Conservation (phyloP, 1,284 basidiomycete species). For the Pseudozyma tsukubaensis region DNA sequence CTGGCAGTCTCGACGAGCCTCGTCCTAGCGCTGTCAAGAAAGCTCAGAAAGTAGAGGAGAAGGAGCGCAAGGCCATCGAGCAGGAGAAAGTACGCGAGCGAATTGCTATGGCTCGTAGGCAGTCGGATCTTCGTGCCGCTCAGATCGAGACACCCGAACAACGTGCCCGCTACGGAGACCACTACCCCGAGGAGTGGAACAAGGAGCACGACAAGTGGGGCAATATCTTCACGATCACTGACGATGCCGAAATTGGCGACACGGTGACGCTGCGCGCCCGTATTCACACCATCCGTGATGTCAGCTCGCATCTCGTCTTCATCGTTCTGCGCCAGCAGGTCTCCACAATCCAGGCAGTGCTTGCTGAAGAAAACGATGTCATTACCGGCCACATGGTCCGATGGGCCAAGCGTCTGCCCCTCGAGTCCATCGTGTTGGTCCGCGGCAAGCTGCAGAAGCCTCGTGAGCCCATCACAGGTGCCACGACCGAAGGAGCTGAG, state of each 20-base stretch:
- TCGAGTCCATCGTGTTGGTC: slow-evolving; percentile 61
- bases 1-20: slow-evolving; percentile 39
- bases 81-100: slow-evolving; percentile 29
- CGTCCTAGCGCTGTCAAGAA: slow-evolving; percentile 45
- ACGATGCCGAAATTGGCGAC: slow-evolving; percentile 43
- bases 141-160: slow-evolving; percentile 58
- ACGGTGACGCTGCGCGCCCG: slow-evolving; percentile 54
- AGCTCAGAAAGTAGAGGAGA: slow-evolving; percentile 45
- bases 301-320: slow-evolving; percentile 61
- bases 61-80: slow-evolving; percentile 49
- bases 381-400: slow-evolving; percentile 62
- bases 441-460: slow-evolving; percentile 57
- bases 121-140: slow-evolving; percentile 51
- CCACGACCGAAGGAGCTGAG: slow-evolving; percentile 57
- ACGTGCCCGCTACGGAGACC: slow-evolving; percentile 53
- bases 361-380: slow-evolving; percentile 43
- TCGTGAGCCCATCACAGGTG: slow-evolving; percentile 57
- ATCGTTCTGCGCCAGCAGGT: slow-evolving; percentile 62
- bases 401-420: slow-evolving; percentile 60
- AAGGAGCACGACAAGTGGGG: slow-evolving; percentile 35
- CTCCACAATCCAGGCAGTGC: slow-evolving; percentile 61
- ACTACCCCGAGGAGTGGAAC: slow-evolving; percentile 43
- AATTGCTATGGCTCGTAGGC: slow-evolving; percentile 40
- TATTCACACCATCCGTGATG: slow-evolving; percentile 60
- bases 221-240: slow-evolving; percentile 33